Percentiles rank a stretch among this genome's conserved stretches.
These are phyloP conservation scores for Solanum tarijense DNA, from an alignment of 257 asterid genomes.

Conservation along the genomic window DNA sequence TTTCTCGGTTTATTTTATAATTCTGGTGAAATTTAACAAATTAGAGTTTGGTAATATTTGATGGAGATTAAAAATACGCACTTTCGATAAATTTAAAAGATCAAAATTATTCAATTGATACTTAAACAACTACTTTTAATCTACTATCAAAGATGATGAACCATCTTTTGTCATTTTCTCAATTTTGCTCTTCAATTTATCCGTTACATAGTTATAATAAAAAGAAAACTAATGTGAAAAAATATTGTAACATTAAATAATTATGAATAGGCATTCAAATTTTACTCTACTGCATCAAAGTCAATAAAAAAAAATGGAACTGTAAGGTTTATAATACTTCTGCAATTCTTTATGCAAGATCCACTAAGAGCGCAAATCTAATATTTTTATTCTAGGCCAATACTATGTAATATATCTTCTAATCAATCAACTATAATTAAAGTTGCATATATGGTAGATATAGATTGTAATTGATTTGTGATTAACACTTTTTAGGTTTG, in stretches of 20 bases:
- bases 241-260: background rate
- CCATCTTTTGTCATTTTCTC: background rate
- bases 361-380: background rate
- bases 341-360: background rate
- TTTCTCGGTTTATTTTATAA: background rate
- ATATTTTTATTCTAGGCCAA: background rate
- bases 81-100: background rate
- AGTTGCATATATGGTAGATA: background rate
- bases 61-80: background rate
- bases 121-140: background rate
- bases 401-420: background rate
- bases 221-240: background rate
- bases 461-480: background rate
- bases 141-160: background rate
- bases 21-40: background rate
- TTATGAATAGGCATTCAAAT: background rate
- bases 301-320: background rate
- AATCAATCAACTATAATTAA: background rate
- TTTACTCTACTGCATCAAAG: background rate
- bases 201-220: background rate
- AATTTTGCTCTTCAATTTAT: background rate
- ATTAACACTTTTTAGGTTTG: background rate
- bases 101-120: background rate
- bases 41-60: background rate
- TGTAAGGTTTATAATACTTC: background rate